Evolutionary conservation across 2,329 filamentous ascomycete genomes (phyloP).

Genomic region (Cytospora mali): DNA sequence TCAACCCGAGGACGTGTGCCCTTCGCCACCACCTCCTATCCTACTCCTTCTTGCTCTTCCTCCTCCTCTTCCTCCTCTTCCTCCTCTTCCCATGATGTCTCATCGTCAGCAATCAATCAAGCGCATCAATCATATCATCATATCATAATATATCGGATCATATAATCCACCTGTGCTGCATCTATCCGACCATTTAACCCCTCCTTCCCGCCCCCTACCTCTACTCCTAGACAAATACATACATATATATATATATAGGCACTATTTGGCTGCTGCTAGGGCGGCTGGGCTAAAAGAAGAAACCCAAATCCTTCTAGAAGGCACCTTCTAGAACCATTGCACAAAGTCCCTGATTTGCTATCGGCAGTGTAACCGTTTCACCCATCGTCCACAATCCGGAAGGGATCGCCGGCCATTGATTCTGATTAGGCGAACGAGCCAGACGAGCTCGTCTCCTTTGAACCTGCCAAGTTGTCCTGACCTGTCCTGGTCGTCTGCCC

Average conservation of each 20-base stretch:
- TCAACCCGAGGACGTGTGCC: too few relatives aligned
- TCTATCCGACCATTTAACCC: neutral
- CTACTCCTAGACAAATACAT: neutral
- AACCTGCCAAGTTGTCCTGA: neutral
- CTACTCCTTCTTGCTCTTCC: too few relatives aligned
- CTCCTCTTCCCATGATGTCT: too few relatives aligned
- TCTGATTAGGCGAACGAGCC: conserved; percentile 7
- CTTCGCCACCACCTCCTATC: too few relatives aligned
- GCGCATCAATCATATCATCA: neutral
- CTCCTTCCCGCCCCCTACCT: too few relatives aligned
- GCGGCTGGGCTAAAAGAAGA: conserved; percentile 2
- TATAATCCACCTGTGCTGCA: neutral
- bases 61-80: neutral
- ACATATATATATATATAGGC: neutral
- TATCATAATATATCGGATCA: neutral
- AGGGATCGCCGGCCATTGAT: neutral
- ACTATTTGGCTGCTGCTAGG: neutral
- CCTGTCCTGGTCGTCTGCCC: neutral
- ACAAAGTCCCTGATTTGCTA: conserved; percentile 2
- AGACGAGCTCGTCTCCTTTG: neutral
- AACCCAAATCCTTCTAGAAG: conserved; percentile 21
- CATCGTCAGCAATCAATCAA: too few relatives aligned
- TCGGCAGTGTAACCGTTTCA: conserved; percentile 2
- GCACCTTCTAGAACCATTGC: conserved; percentile 23
- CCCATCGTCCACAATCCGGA: conserved; percentile 4